Percentiles rank a stretch among this genome's conserved stretches.
Conservation (phyloP, 2,329 filamentous ascomycete species). For the Myriosclerotinia scirpicola region DNA sequence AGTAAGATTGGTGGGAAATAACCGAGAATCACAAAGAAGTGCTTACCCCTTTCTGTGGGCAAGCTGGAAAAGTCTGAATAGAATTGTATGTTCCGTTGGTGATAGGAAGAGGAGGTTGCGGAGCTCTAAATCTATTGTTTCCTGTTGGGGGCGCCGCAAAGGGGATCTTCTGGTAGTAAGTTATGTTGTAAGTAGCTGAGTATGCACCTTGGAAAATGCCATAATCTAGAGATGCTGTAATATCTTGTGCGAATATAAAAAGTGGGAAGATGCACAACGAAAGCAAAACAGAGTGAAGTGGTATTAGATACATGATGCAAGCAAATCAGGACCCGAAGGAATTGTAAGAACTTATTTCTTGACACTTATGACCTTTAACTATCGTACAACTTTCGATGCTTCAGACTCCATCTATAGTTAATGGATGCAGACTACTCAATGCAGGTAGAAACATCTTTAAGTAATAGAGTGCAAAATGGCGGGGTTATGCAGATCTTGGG, state of each 20-base stretch:
- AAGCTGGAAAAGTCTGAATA: slow-evolving; percentile 56
- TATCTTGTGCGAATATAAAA: slow-evolving; percentile 32
- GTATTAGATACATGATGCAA: slow-evolving; percentile 2
- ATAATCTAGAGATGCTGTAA: slow-evolving; percentile 48
- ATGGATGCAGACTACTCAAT: slow-evolving; percentile 1
- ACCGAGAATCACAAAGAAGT: not conserved
- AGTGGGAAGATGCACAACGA: slow-evolving; percentile 10
- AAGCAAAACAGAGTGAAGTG: not conserved
- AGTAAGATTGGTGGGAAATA: too few relatives aligned
- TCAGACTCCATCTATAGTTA: not conserved
- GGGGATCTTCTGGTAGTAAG: slow-evolving; percentile 60
- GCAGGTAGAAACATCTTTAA: not conserved
- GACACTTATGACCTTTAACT: slow-evolving; percentile 2
- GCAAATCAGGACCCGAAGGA: not conserved
- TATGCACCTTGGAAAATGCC: slow-evolving; percentile 55
- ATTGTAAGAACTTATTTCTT: slow-evolving; percentile 9
- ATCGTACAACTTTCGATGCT: not conserved
- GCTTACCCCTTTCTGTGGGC: slow-evolving; percentile 54
- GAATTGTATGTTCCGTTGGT: slow-evolving; percentile 54
- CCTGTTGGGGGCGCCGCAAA: slow-evolving; percentile 59
- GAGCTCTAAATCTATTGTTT: slow-evolving; percentile 58
- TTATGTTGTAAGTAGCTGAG: slow-evolving; percentile 53
- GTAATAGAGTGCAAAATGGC: not conserved
- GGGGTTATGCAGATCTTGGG: slow-evolving; percentile 9
- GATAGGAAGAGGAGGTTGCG: slow-evolving; percentile 54